Evolutionary conservation across 2,329 filamentous ascomycete species (phyloP).

Genomic region (Thelonectria olida): DNA sequence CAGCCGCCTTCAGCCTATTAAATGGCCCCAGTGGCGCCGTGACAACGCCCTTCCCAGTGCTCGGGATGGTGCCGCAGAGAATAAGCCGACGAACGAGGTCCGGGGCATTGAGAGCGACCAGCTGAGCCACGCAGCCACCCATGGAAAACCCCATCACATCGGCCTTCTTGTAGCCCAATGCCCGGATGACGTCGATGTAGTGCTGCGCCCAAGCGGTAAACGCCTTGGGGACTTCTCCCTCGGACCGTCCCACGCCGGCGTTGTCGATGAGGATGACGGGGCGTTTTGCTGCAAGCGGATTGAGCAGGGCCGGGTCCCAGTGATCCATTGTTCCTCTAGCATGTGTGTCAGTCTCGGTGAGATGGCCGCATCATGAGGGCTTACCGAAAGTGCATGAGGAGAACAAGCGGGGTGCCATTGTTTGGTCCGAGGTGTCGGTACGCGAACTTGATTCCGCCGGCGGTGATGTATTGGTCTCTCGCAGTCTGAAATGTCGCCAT

Average conservation of each 20-base stretch:
- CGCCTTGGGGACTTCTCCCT: constrained; percentile 50
- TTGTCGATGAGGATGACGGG: constrained; percentile 58
- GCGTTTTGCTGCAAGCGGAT: constrained; percentile 52
- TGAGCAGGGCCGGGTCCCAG: constrained; percentile 56
- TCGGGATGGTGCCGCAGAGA: constrained; percentile 55
- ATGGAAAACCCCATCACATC: constrained; percentile 62
- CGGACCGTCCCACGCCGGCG: constrained; percentile 56
- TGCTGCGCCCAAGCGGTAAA: constrained; percentile 44
- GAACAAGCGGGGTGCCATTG: constrained; percentile 43
- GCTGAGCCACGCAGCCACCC: constrained; percentile 57
- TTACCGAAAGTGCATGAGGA: constrained; percentile 46
- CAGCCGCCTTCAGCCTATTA: constrained; percentile 43
- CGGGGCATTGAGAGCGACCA: constrained; percentile 52
- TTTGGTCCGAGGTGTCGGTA: constrained; percentile 43
- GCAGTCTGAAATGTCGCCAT: constrained; percentile 46
- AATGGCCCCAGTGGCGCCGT: constrained; percentile 44
- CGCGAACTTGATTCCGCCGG: constrained; percentile 43
- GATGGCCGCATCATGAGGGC: background rate
- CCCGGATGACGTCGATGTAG: constrained; percentile 47
- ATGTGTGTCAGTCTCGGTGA: background rate
- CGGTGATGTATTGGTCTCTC: constrained; percentile 40
- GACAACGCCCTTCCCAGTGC: constrained; percentile 46
- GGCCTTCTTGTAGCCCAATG: constrained; percentile 49
- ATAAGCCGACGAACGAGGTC: constrained; percentile 51
- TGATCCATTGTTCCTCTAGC: constrained; percentile 50